Evolutionary conservation across 148 eudicot species (phyloP), one percentile per base, ranked within the genome.

Genomic region (Amaranthus cruentus): DNA sequence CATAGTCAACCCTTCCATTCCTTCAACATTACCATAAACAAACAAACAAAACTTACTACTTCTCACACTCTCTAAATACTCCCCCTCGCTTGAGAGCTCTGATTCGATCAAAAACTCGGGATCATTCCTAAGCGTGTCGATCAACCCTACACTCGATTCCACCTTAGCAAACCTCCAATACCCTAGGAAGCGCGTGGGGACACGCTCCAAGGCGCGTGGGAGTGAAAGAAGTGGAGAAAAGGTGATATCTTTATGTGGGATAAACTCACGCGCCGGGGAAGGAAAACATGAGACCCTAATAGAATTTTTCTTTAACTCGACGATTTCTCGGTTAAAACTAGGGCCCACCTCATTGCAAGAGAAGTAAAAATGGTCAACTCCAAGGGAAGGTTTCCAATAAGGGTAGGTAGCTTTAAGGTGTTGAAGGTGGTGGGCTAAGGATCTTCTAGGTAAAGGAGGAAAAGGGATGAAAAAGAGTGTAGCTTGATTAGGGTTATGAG

Each of bases 211-310:
- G 71, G 75, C 75, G 75, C 55, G 79, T 5, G 82, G 52, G 52
- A 42, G 9, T 9, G 55, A 4, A 18, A 55, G 53, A 6, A 59
- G 44, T 0, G 91, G 93, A 3, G 98, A 88, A 6, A 94, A 72
- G 4, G 88, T 76, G n/a, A 94, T 61, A 74, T 94, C 98, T 67
- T 94, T 94, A 54, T 94, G 98, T 2, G 98, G 98, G 66, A 87
- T 76, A 21, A 90, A 86, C 55, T 80, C 71, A 54, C 96, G 91
- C 61, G 90, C 81, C 13, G 71, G 57, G 0, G 87, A 77, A 0
- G 91, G 88, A 49, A 89, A 91, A 63, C 68, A 68, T 0, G 93
- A 81, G 53, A 94, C 69, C 60, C 88, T 93, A 7, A 94, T 75
- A 18, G 97, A 66, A 51, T 94, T 94, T 59, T 94, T 94, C 65